phyloP scores from a whole-genome alignment of 78 protist genomes.

The Cavenderia fasciculata region DNA sequence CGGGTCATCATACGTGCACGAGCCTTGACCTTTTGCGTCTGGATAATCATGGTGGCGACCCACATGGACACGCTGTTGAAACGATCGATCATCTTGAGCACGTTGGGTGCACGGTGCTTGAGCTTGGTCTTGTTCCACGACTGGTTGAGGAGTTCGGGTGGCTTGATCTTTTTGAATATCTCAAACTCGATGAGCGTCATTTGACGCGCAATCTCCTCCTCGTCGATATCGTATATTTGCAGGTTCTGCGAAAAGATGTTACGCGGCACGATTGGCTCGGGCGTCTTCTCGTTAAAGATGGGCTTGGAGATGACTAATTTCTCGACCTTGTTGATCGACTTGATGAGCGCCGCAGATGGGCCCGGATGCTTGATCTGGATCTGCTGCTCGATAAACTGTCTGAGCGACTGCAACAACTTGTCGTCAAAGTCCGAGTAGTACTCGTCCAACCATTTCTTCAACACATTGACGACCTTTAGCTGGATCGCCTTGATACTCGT shows the following conservation, averaged over 20 bases:
- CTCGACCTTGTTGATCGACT: conserved; percentile 29
- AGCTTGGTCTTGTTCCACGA: conserved; percentile 82
- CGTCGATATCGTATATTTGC: conserved; percentile 24
- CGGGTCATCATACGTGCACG: conserved; percentile 75
- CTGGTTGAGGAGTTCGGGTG: conserved; percentile 86
- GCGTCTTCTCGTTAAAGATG: conserved; percentile 63
- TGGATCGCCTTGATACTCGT: conserved; percentile 39
- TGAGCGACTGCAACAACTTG: conserved; percentile 9
- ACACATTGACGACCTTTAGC: conserved; percentile 69
- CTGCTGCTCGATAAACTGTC: conserved; percentile 49
- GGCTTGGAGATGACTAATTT: neutral
- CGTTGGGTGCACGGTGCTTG: conserved; percentile 79
- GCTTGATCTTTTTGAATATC: conserved; percentile 76
- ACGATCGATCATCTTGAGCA: conserved; percentile 66
- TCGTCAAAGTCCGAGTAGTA: conserved; percentile 82
- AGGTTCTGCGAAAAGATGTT: conserved; percentile 53
- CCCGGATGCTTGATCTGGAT: conserved; percentile 44
- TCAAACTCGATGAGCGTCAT: conserved; percentile 82
- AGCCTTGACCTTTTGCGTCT: conserved; percentile 30
- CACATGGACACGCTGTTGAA: conserved; percentile 83
- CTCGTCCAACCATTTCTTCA: conserved; percentile 78
- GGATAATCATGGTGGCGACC: conserved; percentile 84
- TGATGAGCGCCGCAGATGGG: conserved; percentile 5
- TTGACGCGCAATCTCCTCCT: conserved; percentile 84
- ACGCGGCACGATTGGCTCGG: conserved; percentile 69